phyloP scores from a whole-genome alignment of 495 filamentous ascomycete genomes.

The Diplogelasinospora grovesii region DNA sequence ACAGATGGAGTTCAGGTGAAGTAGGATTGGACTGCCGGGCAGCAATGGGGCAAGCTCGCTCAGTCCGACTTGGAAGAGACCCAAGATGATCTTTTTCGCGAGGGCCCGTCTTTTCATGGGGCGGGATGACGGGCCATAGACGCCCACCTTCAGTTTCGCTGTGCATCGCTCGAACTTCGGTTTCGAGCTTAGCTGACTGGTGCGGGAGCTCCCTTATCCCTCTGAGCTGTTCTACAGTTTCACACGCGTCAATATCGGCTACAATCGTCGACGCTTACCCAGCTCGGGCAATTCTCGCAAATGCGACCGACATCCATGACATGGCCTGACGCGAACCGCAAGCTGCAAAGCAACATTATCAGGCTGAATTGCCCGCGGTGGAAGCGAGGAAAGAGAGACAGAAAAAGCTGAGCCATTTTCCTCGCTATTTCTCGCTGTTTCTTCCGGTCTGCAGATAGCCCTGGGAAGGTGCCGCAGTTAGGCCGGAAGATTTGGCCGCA shows the following conservation, averaged over 20 bases:
- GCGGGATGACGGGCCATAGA: background rate
- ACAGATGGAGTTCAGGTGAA: too few relatives aligned
- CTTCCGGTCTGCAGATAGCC: conserved; percentile 5
- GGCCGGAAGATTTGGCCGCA: conserved; percentile 22
- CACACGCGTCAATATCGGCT: background rate
- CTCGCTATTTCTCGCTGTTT: background rate
- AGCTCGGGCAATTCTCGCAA: conserved; percentile 2
- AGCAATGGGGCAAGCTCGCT: too few relatives aligned
- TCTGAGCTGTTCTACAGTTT: background rate
- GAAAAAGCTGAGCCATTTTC: conserved; percentile 18
- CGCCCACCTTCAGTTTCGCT: background rate
- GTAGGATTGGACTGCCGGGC: too few relatives aligned
- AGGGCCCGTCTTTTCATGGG: background rate
- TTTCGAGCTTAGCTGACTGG: too few relatives aligned
- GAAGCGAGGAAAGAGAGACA: background rate
- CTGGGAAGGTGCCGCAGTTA: conserved; percentile 17
- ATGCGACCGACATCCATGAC: too few relatives aligned
- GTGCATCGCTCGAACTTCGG: too few relatives aligned
- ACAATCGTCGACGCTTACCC: background rate
- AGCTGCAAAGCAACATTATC: conserved; percentile 4
- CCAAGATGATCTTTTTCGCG: too few relatives aligned
- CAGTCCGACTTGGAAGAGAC: too few relatives aligned
- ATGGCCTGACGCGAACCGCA: conserved; percentile 8
- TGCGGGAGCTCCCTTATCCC: background rate
- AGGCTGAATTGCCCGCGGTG: conserved; percentile 21